Evolutionary conservation across 768 basidiomycete species (phyloP).

Genomic region (Boletus barrowsii): DNA sequence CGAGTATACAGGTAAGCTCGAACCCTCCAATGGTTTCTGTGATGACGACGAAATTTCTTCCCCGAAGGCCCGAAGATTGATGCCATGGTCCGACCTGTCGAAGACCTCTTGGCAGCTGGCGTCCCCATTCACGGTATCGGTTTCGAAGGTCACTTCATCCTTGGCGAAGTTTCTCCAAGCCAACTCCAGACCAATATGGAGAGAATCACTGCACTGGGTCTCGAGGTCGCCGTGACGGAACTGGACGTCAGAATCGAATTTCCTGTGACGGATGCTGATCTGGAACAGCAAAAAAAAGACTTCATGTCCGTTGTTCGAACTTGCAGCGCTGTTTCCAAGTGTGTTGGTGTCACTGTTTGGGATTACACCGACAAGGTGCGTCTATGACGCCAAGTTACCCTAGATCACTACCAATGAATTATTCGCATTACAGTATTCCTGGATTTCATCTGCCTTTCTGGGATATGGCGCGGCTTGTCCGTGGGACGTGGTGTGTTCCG

Average conservation of each 20-base stretch:
- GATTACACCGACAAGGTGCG: constrained; percentile 38
- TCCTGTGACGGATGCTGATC: constrained; percentile 46
- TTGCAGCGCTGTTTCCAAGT: constrained; percentile 41
- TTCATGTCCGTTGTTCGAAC: constrained; percentile 55
- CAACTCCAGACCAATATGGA: constrained; percentile 46
- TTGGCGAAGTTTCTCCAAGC: constrained; percentile 50
- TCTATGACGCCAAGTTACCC: constrained; percentile 6
- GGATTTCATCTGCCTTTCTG: constrained; percentile 6
- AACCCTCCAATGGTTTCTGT: not conserved
- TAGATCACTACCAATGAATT: not conserved
- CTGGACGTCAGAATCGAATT: constrained; percentile 59
- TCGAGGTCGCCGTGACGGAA: constrained; percentile 69
- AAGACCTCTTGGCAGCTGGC: constrained; percentile 42
- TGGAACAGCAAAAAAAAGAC: constrained; percentile 55
- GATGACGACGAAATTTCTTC: not conserved
- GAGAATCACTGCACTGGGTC: constrained; percentile 54
- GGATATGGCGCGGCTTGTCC: constrained; percentile 16
- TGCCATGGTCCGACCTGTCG: constrained; percentile 51
- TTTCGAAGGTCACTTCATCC: constrained; percentile 57
- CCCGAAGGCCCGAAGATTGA: constrained; percentile 33
- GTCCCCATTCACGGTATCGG: constrained; percentile 62
- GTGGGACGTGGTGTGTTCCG: constrained; percentile 13
- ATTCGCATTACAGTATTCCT: constrained; percentile 13
- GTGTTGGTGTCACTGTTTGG: constrained; percentile 41
- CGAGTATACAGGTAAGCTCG: constrained; percentile 22